A percentile compares a stretch with the other conserved stretches of the same genome.
Evolutionary conservation across 179 eudicot genomes (phyloP).

Genomic region (Beta macrorhiza): DNA sequence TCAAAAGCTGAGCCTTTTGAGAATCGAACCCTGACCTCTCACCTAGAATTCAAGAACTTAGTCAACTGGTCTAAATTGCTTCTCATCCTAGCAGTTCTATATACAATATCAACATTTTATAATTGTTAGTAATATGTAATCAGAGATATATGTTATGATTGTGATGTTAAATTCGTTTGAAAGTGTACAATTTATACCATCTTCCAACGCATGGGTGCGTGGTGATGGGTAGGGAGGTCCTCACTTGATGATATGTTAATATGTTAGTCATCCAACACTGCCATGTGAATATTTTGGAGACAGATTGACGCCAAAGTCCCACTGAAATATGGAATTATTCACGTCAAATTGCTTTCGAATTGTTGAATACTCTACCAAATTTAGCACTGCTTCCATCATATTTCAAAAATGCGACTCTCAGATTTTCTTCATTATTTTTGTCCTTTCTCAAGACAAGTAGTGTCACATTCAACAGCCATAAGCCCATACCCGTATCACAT

Average conservation of each 20-base stretch:
- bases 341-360: slow-evolving; percentile 9
- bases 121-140: too few species aligned
- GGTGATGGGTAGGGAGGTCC: slow-evolving; percentile 2
- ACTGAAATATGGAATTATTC: neutral
- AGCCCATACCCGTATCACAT: neutral
- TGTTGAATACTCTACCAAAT: neutral
- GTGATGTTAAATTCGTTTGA: neutral
- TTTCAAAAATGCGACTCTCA: neutral
- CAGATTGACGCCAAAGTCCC: slow-evolving; percentile 12
- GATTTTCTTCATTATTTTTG: neutral
- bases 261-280: slow-evolving; percentile 9
- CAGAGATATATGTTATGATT: neutral
- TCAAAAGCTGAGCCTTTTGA: too few species aligned
- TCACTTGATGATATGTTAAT: neutral
- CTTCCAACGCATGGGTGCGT: neutral
- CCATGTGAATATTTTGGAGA: slow-evolving; percentile 21
- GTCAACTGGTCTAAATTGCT: too few species aligned
- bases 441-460: neutral
- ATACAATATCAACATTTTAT: too few species aligned
- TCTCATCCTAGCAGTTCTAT: too few species aligned
- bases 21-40: too few species aligned
- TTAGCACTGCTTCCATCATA: neutral
- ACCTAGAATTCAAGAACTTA: too few species aligned
- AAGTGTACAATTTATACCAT: neutral
- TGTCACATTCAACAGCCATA: neutral